Conservation (phyloP, 1,284 basidiomycete species). For the Schizophyllum commune region DNA sequence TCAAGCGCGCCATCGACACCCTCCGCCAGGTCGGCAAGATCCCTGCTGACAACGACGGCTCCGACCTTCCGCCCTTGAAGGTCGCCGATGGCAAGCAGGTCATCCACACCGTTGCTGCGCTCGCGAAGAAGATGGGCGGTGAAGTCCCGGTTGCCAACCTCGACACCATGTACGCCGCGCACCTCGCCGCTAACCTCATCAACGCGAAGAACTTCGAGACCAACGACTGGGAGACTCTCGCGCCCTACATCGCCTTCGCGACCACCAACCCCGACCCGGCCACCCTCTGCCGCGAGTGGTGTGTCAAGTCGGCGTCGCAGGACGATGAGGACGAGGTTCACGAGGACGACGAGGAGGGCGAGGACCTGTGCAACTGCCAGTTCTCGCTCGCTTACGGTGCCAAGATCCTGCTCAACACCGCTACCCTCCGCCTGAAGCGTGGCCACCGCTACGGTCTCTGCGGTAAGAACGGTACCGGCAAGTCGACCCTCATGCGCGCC, state of each 20-base stretch:
- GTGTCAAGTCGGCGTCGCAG: conserved; percentile 82
- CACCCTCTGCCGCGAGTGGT: conserved; percentile 75
- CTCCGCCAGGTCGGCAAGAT: conserved; percentile 91
- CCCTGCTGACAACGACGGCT: conserved; percentile 74
- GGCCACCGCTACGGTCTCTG: conserved; percentile 98
- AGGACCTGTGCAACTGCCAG: conserved; percentile 97
- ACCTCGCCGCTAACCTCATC: conserved; percentile 79
- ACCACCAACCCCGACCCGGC: conserved; percentile 50
- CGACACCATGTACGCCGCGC: conserved; percentile 66
- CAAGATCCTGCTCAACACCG: conserved; percentile 96
- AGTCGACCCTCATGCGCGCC: conserved; percentile 97
- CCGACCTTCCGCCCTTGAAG: conserved; percentile 82
- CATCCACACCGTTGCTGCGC: conserved; percentile 55
- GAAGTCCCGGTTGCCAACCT: conserved; percentile 52
- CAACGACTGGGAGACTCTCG: conserved; percentile 79
- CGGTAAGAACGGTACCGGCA: conserved; percentile 97
- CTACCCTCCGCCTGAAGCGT: conserved; percentile 93
- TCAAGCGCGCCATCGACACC: conserved; percentile 84
- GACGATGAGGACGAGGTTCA: conserved; percentile 64
- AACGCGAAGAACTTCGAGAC: conserved; percentile 91
- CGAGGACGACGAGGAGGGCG: conserved; percentile 94
- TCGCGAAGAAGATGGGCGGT: conserved; percentile 81
- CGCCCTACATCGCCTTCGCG: conserved; percentile 69
- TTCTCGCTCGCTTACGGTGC: conserved; percentile 98
- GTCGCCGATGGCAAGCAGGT: conserved; percentile 62